A percentile compares a stretch with the other conserved stretches of the same genome.
Evolutionary conservation across 2,329 filamentous ascomycete species (phyloP).

Genomic region (Sordariomycetes sp.): DNA sequence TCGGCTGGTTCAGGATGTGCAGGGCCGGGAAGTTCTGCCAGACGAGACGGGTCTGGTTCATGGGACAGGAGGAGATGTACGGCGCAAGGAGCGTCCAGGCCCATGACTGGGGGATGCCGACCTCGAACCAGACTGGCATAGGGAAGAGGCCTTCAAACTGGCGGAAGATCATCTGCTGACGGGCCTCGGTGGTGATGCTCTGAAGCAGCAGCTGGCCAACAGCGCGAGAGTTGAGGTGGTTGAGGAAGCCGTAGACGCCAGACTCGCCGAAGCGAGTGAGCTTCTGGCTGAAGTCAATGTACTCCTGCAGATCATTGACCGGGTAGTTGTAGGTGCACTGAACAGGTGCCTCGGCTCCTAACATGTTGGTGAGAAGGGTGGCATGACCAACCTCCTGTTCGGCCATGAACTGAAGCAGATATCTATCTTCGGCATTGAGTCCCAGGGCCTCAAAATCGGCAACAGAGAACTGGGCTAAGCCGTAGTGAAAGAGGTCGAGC

Average conservation of each 20-base stretch:
- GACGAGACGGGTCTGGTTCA: constrained; percentile 61
- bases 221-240: constrained; percentile 68
- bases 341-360: constrained; percentile 58
- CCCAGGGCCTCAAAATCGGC: constrained; percentile 62
- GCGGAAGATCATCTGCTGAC: constrained; percentile 78
- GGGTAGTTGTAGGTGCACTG: constrained; percentile 82
- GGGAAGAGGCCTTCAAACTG: constrained; percentile 74
- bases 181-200: constrained; percentile 69
- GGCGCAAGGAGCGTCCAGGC: constrained; percentile 74
- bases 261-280: constrained; percentile 75
- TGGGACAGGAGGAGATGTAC: constrained; percentile 69
- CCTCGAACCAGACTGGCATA: constrained; percentile 76
- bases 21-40: constrained; percentile 82
- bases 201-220: constrained; percentile 65
- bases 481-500: constrained; percentile 73
- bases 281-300: constrained; percentile 77
- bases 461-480: constrained; percentile 58
- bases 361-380: constrained; percentile 68
- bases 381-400: constrained; percentile 72
- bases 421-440: constrained; percentile 59
- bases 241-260: constrained; percentile 72
- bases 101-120: constrained; percentile 76
- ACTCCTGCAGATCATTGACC: constrained; percentile 64
- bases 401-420: constrained; percentile 66
- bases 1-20: constrained; percentile 66